These are phyloP conservation scores for Aspergillus sp. DNA, from an alignment of 2,329 filamentous ascomycete genomes.

Conservation along the genomic window DNA sequence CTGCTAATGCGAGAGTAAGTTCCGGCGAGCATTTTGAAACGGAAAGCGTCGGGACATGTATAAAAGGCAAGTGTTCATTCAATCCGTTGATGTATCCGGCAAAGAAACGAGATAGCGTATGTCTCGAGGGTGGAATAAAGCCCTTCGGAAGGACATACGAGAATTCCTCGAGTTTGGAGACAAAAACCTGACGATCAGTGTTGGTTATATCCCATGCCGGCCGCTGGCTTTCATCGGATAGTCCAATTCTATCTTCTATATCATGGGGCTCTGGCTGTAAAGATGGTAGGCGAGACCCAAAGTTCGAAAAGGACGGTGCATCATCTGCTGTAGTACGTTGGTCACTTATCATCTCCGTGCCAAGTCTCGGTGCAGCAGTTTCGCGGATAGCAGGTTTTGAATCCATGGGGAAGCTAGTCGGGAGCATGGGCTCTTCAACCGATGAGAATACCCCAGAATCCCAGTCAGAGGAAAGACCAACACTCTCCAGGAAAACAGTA, in stretches of 20 bases:
- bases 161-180: slow-evolving; percentile 42
- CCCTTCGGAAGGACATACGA: slow-evolving; percentile 41
- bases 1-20: slow-evolving; percentile 48
- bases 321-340: slow-evolving; percentile 35
- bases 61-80: slow-evolving; percentile 49
- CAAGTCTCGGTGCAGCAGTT: slow-evolving; percentile 27
- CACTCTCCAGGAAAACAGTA: slow-evolving; percentile 44
- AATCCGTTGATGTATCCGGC: slow-evolving; percentile 50
- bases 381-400: slow-evolving; percentile 30
- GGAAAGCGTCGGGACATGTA: slow-evolving; percentile 46
- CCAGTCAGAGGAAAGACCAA: slow-evolving; percentile 47
- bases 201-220: slow-evolving; percentile 46
- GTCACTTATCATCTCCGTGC: slow-evolving; percentile 36
- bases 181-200: slow-evolving; percentile 40
- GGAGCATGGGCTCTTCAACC: slow-evolving; percentile 35
- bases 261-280: slow-evolving; percentile 44
- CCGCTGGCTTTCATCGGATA: slow-evolving; percentile 38
- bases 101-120: slow-evolving; percentile 45
- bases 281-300: slow-evolving; percentile 44
- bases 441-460: slow-evolving; percentile 44
- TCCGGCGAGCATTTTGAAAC: slow-evolving; percentile 43
- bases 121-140: slow-evolving; percentile 46
- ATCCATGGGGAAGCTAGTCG: slow-evolving; percentile 31
- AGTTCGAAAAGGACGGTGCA: slow-evolving; percentile 43
- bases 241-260: slow-evolving; percentile 37